Conservation (phyloP, 768 basidiomycete species). For the Multifurca ochricompacta region DNA sequence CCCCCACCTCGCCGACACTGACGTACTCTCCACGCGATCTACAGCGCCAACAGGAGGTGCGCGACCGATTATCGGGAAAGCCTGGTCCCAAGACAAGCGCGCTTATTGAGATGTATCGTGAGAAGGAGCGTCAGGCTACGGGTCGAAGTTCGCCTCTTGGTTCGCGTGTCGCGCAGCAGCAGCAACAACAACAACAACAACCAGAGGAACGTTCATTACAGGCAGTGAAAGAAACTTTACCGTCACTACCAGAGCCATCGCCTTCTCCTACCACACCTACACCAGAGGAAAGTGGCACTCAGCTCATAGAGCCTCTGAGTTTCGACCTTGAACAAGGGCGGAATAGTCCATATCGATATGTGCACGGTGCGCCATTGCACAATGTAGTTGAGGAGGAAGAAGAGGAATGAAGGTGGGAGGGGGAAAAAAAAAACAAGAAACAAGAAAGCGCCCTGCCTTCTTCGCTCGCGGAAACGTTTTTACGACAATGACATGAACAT, state of each 20-base stretch:
- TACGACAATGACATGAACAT: too few relatives aligned
- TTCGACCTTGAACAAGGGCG: conserved; percentile 38
- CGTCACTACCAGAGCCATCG: conserved; percentile 9
- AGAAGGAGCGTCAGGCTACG: conserved; percentile 44
- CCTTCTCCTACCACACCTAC: background rate
- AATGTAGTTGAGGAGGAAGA: conserved; percentile 83
- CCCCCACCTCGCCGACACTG: background rate
- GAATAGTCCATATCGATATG: conserved; percentile 62
- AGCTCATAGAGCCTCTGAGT: conserved; percentile 30
- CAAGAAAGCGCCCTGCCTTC: too few relatives aligned
- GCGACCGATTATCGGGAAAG: conserved; percentile 19
- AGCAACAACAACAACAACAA: background rate
- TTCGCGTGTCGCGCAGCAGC: background rate
- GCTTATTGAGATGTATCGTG: conserved; percentile 81
- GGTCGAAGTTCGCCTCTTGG: conserved; percentile 24
- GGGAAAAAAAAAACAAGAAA: too few relatives aligned
- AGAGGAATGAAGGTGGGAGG: conserved; percentile 35
- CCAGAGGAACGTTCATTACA: background rate
- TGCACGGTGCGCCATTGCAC: conserved; percentile 80
- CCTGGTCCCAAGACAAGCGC: conserved; percentile 54
- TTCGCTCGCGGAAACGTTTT: too few relatives aligned
- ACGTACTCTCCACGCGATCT: background rate
- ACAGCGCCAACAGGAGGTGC: conserved; percentile 9
- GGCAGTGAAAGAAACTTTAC: background rate
- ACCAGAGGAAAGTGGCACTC: conserved; percentile 23